A percentile compares a stretch with the other conserved stretches of the same genome.
phyloP scores from a whole-genome alignment of 352 stramenopile species.

The Phytopythium litorale region DNA sequence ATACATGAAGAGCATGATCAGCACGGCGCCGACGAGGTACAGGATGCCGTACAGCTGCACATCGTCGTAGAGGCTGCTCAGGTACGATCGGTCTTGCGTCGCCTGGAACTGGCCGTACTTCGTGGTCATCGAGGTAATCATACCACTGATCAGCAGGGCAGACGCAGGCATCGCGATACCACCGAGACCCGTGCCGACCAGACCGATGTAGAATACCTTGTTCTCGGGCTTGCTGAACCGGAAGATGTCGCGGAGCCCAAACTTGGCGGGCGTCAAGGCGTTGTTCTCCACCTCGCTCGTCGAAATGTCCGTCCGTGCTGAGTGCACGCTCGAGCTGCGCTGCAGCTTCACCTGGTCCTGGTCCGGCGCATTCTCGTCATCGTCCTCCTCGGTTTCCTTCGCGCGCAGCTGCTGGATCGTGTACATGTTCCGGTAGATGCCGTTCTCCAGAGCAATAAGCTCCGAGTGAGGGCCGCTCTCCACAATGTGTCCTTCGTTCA shows the following conservation, averaged over 20 bases:
- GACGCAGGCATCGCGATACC: constrained; percentile 28
- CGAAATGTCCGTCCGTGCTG: constrained; percentile 15
- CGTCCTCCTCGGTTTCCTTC: constrained; percentile 1
- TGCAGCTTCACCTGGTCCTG: constrained; percentile 7
- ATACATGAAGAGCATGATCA: constrained; percentile 29
- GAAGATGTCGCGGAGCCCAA: neutral
- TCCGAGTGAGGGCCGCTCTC: constrained; percentile 32
- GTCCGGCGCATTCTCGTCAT: neutral
- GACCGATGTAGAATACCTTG: constrained; percentile 4
- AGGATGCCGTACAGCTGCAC: constrained; percentile 17
- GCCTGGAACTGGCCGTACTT: constrained; percentile 27
- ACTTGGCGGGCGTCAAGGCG: neutral
- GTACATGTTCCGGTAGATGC: constrained; percentile 77
- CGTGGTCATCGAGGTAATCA: constrained; percentile 34
- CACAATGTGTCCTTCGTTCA: constrained; percentile 26
- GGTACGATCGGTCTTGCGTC: constrained; percentile 12
- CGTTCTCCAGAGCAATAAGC: constrained; percentile 49
- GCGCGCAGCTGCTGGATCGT: constrained; percentile 36
- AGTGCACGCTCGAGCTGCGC: constrained; percentile 10
- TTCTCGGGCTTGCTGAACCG: constrained; percentile 3
- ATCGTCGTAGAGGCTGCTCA: constrained; percentile 29
- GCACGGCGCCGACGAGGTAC: constrained; percentile 26
- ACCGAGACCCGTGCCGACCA: constrained; percentile 11
- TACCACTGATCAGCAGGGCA: constrained; percentile 27
- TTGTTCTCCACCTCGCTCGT: constrained; percentile 18